Conservation (phyloP, 371 early-diverging fungal species). For the Fennellomyces sp. region DNA sequence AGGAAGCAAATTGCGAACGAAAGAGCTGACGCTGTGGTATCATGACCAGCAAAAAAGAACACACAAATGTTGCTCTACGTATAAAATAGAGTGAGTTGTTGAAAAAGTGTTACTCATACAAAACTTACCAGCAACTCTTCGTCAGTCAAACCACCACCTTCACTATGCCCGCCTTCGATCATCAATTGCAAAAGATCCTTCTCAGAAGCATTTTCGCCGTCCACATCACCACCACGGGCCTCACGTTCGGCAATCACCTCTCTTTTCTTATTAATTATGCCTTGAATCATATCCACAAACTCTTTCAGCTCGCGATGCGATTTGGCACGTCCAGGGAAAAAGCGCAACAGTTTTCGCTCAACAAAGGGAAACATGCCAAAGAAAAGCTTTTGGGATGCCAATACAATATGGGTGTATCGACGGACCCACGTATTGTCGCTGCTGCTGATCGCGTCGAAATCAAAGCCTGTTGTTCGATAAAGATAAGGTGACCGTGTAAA, state of each 20-base stretch:
- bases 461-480: slow-evolving; percentile 20
- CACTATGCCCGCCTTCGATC: slow-evolving; percentile 46
- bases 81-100: not conserved
- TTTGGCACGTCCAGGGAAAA: slow-evolving; percentile 25
- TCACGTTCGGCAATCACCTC: slow-evolving; percentile 25
- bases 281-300: slow-evolving; percentile 12
- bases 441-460: slow-evolving; percentile 33
- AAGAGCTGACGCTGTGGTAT: slow-evolving; percentile 31
- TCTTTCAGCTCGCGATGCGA: slow-evolving; percentile 14
- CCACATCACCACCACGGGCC: not conserved
- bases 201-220: slow-evolving; percentile 43
- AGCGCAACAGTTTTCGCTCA: slow-evolving; percentile 27
- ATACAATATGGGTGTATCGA: slow-evolving; percentile 26
- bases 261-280: slow-evolving; percentile 43
- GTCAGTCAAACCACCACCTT: slow-evolving; percentile 28
- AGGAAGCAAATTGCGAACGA: slow-evolving; percentile 24
- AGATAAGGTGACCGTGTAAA: not conserved
- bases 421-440: slow-evolving; percentile 26
- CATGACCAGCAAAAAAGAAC: slow-evolving; percentile 52
- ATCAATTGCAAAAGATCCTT: slow-evolving; percentile 58
- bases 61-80: slow-evolving; percentile 26
- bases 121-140: slow-evolving; percentile 48
- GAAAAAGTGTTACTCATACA: not conserved
- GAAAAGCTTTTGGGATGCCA: slow-evolving; percentile 29
- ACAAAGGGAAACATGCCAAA: slow-evolving; percentile 52